Evolutionary conservation across 2,329 filamentous ascomycete genomes (phyloP).

Genomic region (Pleoardoris graminearum): DNA sequence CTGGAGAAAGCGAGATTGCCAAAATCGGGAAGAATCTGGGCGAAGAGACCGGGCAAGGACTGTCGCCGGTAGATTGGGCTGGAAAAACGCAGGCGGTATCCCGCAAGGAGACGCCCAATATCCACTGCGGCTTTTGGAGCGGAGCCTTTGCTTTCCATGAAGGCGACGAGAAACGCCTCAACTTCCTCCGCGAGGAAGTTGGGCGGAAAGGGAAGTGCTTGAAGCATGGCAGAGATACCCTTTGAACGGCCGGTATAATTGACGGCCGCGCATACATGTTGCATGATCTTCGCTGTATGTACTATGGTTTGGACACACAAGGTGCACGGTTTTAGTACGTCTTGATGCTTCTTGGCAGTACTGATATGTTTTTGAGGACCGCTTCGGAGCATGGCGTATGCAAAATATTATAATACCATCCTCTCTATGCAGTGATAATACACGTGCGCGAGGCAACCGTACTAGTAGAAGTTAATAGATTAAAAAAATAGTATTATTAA

Average conservation of each 20-base stretch:
- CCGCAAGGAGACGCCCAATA: conserved; percentile 44
- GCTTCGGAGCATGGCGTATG: no score
- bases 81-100: conserved; percentile 35
- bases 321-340: no score
- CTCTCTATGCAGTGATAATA: no score
- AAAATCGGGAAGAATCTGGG: conserved; percentile 36
- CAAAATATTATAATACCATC: no score
- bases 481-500: no score
- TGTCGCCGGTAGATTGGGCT: conserved; percentile 42
- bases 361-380: no score
- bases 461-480: no score
- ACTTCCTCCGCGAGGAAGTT: conserved; percentile 43
- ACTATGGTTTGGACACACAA: background rate
- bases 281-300: background rate
- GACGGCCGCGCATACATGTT: background rate
- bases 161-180: conserved; percentile 33
- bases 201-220: conserved; percentile 45
- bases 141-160: conserved; percentile 43
- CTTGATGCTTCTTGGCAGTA: no score
- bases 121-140: conserved; percentile 47
- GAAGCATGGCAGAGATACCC: conserved; percentile 29
- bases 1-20: conserved; percentile 46
- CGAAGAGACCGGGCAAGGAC: conserved; percentile 23
- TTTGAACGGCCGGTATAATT: background rate
- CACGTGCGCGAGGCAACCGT: no score